Evolutionary conservation across 2,329 filamentous ascomycete genomes (phyloP).

Genomic region (Periconia sp.): DNA sequence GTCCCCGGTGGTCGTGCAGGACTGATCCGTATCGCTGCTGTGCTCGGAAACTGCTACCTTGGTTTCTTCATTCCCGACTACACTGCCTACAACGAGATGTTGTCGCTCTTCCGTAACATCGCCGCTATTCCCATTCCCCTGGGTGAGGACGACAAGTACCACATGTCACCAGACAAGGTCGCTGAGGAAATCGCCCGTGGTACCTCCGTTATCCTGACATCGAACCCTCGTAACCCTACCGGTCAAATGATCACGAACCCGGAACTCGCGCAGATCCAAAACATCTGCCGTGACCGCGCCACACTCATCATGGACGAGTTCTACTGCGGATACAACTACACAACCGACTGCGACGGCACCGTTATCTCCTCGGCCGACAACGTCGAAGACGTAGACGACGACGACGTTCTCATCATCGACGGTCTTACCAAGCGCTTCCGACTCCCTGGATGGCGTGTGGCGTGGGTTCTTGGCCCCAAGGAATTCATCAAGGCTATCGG

Average conservation of each 20-base stretch:
- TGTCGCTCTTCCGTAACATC: slow-evolving; percentile 85
- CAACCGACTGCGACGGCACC: slow-evolving; percentile 82
- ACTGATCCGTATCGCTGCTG: slow-evolving; percentile 90
- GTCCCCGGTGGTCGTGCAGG: slow-evolving; percentile 92
- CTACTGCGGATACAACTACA: slow-evolving; percentile 91
- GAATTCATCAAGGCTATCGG: slow-evolving; percentile 94
- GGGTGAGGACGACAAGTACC: slow-evolving; percentile 82
- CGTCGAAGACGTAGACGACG: slow-evolving; percentile 76
- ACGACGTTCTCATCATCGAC: slow-evolving; percentile 90
- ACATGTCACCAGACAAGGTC: slow-evolving; percentile 91
- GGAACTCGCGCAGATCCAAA: slow-evolving; percentile 86
- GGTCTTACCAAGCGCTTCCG: slow-evolving; percentile 96
- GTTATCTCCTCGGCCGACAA: slow-evolving; percentile 90
- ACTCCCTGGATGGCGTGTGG: slow-evolving; percentile 92
- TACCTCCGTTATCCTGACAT: slow-evolving; percentile 79
- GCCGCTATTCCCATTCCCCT: slow-evolving; percentile 61
- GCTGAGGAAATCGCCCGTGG: slow-evolving; percentile 86
- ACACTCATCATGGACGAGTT: slow-evolving; percentile 97
- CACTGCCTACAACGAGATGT: slow-evolving; percentile 97
- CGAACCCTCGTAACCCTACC: slow-evolving; percentile 93
- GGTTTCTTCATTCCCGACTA: slow-evolving; percentile 94
- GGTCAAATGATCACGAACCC: slow-evolving; percentile 84
- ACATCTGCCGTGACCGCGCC: slow-evolving; percentile 85
- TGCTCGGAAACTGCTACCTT: slow-evolving; percentile 88
- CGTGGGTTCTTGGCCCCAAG: slow-evolving; percentile 94